Conservation (phyloP, 768 basidiomycete genomes). For the Lentinula aciculospora region DNA sequence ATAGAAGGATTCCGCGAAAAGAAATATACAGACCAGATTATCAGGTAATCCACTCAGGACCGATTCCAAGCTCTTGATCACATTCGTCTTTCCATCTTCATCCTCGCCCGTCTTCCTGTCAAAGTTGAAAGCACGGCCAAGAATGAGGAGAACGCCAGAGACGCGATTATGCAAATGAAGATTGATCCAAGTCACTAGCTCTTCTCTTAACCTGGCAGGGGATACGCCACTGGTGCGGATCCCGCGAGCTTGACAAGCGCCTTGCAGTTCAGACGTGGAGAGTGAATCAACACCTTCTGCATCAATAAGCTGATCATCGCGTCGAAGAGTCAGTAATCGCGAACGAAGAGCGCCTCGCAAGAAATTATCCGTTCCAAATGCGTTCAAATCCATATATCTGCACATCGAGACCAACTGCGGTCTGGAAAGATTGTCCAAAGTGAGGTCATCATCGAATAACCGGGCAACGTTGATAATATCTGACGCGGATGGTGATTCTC, state of each 20-base stretch:
- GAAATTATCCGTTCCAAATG: conserved; percentile 98
- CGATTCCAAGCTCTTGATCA: conserved; percentile 79
- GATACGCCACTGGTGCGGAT: conserved; percentile 86
- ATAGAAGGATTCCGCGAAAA: background rate
- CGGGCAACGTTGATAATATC: conserved; percentile 95
- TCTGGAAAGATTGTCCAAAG: conserved; percentile 94
- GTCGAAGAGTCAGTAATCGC: conserved; percentile 74
- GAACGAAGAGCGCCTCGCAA: conserved; percentile 86
- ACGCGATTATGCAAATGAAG: conserved; percentile 88
- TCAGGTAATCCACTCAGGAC: conserved; percentile 92
- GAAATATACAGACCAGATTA: conserved; percentile 63
- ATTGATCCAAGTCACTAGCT: conserved; percentile 88
- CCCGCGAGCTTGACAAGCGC: conserved; percentile 90
- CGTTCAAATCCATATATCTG: conserved; percentile 96
- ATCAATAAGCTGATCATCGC: conserved; percentile 92
- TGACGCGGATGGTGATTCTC: conserved; percentile 82
- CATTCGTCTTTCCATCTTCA: conserved; percentile 77
- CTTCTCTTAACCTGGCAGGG: conserved; percentile 83
- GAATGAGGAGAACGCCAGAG: conserved; percentile 88
- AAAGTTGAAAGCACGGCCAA: conserved; percentile 94
- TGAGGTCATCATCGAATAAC: conserved; percentile 96
- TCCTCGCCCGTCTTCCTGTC: conserved; percentile 68
- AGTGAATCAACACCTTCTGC: conserved; percentile 87
- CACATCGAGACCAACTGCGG: conserved; percentile 99
- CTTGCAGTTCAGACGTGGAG: conserved; percentile 87